These are phyloP conservation scores for Tetragonia tetragonoides DNA, from an alignment of 148 eudicot genomes.

Conservation along the genomic window DNA sequence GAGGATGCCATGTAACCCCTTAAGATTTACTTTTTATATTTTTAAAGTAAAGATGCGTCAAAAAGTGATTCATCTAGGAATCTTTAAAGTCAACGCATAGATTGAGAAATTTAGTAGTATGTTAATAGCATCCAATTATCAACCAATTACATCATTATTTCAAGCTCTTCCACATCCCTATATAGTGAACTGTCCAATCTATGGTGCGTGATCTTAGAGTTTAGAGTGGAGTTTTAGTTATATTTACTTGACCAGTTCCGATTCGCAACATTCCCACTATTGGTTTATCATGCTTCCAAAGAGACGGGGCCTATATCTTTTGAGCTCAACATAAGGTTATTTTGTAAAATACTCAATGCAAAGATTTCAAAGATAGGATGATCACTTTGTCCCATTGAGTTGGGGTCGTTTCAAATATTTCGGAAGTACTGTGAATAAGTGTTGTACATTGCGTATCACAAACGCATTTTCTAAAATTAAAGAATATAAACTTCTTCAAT, in stretches of 20 bases:
- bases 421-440: too few relatives aligned
- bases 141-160: not conserved
- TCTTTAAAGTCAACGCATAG: constrained; percentile 3
- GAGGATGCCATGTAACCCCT: not conserved
- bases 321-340: constrained; percentile 21
- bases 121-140: not conserved
- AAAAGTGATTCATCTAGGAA: not conserved
- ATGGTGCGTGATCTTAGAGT: not conserved
- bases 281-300: constrained; percentile 26
- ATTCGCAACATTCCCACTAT: constrained; percentile 12
- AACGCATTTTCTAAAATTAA: too few relatives aligned
- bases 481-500: too few relatives aligned
- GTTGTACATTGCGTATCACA: too few relatives aligned
- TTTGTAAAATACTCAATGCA: not conserved
- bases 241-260: not conserved
- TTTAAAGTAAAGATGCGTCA: not conserved
- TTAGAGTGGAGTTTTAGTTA: not conserved
- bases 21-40: too few relatives aligned
- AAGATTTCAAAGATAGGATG: not conserved
- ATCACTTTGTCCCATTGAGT: not conserved
- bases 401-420: too few relatives aligned
- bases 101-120: not conserved
- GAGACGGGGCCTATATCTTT: constrained; percentile 19
- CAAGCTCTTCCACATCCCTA: not conserved
- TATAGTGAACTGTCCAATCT: too few relatives aligned